Evolutionary conservation across 495 filamentous ascomycete genomes (phyloP), one percentile per base, ranked within the genome.

Genomic region (Penicillium cosmopolitanum): DNA sequence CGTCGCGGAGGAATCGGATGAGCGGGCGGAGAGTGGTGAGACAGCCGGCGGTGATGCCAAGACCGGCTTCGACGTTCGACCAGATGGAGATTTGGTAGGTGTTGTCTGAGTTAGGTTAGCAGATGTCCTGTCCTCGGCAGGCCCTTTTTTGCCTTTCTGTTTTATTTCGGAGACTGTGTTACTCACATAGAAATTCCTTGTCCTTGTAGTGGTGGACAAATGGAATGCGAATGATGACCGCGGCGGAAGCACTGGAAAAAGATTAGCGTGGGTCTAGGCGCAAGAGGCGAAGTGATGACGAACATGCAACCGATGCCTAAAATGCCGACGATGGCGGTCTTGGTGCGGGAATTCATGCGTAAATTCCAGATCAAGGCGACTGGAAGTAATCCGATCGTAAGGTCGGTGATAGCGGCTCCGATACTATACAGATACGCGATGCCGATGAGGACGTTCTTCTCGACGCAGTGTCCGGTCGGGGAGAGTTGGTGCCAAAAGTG

Each of bases 31-130:
- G 51, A 1, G 71, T 73, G 12, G 71, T 68, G n/a, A 80, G 71
- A 51, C 70, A 73, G 12, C 70, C 77, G 4, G 74, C 73, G 0
- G 73, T 71, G 51, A 80, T 76, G 51, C 74, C 77, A 16, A 78
- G 65, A 23, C 69, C 65, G 2, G 68, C 67, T 58, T 79, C 76
- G 52, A 76, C 57, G 43, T 72, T 73, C 21, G 72, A 74, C 75
- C 76, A 79, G 52, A 78, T 76, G 42, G 69, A 69, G 42, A 77
- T 69, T 34, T 75, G 64, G 55, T 66, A 68, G 19, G 72, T 73
- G 21, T 66, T 61, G 43, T 72, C 71, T 76, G 50, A 15, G 36
- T 2, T 34, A 35, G 13, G 34, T 23, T 44, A 55, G 53, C 10
- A 0, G 16, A 2, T n/a, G 28, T 51, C 31, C 38, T 28, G 2